Evolutionary conservation across 1,139 yeast species (phyloP), one percentile per base, ranked within the genome.

Genomic region (Debaryomycetaceae sp.): DNA sequence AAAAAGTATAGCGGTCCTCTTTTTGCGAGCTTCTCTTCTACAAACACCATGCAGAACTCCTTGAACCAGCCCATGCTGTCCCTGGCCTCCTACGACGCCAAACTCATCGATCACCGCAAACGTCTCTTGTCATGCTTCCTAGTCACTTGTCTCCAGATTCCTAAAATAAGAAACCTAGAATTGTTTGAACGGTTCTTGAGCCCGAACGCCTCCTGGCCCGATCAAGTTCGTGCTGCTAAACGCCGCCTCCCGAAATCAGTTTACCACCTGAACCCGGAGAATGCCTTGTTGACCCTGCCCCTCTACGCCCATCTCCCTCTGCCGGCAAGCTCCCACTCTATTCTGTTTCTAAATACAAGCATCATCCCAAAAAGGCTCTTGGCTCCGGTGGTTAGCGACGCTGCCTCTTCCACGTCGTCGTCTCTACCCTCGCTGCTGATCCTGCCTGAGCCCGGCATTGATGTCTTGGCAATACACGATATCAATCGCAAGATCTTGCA

Each of bases 171-270:
- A 15, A 64, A 64, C 26, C 68, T 78, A 31, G 70, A 71, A 23
- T 77, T 82, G 28, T 79, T 83, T 43, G 68, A 74, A 23, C 75
- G 79, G 46, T 87, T 87, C 46, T 54, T 87, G 37, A 94, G 86
- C 46, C 94, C 96, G 5, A 78, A 79, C 39, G 73, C 82, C 3
- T 77, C 77, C 43, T 87, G 94, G 94, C 53, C 62, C 16, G 71
- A 64, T 37, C 78, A 72, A 40, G 62, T 60, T 13, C 37, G 51
- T 12, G 41, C 64, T 22, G 55, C 64, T 7, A 44, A 49, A 15
- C 53, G 54, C 32, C 68, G 62, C 33, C 45, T 65, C 20, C 70
- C 71, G 2, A 60, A 58, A 34, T 55, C 62, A 12, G 54, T 61
- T 2, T 64, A 62, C 34, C 51, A 48, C 33, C 45, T 80, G 85